Base-by-base conservation (phyloP, 352 stramenopile species). In the Aphanomyces astaci region DNA sequence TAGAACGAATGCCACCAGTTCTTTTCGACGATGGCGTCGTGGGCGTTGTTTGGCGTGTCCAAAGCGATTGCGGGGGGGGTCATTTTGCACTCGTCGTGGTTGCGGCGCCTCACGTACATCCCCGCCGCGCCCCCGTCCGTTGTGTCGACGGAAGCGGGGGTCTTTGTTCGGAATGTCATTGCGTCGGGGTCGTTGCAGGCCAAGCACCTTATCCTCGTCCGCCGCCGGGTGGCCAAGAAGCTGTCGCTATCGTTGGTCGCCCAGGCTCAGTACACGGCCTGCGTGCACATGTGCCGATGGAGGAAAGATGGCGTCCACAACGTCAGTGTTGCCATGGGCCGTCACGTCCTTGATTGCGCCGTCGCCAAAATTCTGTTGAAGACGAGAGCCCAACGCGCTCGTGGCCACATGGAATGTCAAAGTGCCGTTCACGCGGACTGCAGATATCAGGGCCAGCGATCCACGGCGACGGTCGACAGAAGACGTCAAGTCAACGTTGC, bases 31-130 rank as follows among this genome's bases (percentile, higher is more conserved):
- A 11, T 68, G 40, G 32, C 40, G 7, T 22, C 28, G 22, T 68
- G 62, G 62, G 62, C 62, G 5, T 11, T 0, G 3, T 68, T 68
- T 68, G 62, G 62, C 7, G 62, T 68, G n/a, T 24, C 49, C 4
- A 68, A 68, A 28, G 28, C 62, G 7, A 53, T 68, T 31, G 28
- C 19, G 10, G 43, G 13, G 24, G 22, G 22, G 19, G 43, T 25
- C 19, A 33, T 68, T 10, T 33, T 52, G n/a, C 25, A 36, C 30
- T 25, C 43, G 10, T 45, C 62, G 43, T 68, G 62, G 62, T 28
- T 59, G 48, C 24, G 15, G 1, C 49, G 32, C 32, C 39, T 68
- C 10, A 48, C 55, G 62, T 45, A 59, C 24, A 45, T 68, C 2
- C 62, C 62, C 5, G 13, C 40, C 2, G 56, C 22, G 11, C 43